Evolutionary conservation across 2,329 filamentous ascomycete genomes (phyloP), one percentile per base, ranked within the genome.

Genomic region (Pseudogymnoascus sp.): DNA sequence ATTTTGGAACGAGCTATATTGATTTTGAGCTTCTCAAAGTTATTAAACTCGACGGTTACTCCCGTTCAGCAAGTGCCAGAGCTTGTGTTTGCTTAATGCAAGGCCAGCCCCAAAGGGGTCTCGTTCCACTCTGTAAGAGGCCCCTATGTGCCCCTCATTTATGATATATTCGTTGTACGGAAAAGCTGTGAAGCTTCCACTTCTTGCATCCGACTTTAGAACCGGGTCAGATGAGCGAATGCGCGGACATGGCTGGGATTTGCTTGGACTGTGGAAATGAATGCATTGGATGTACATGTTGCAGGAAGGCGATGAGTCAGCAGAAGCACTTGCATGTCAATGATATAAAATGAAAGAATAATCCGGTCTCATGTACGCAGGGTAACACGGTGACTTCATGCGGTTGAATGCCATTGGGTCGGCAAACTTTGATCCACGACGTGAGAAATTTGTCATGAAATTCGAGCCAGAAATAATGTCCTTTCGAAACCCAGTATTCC

Each of bases 111-210:
- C 25, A 53, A 53, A 53, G 25, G 46, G 25, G 46, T 7, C n/a
- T 53, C n/a, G 46, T 53, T 53, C 46, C 25, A 53, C 46, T 31
- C n/a, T 31, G n/a, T 12, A 53, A 31, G 46, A 53, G 46, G 9
- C 25, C 46, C 25, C 9, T 53, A 53, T 53, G 46, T 31, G 46
- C n/a, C 46, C 25, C 46, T 31, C 46, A 53, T 34, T 31, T 31
- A 53, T 53, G 46, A 53, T 31, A 53, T 53, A 53, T 53, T 53
- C 25, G 46, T 53, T 53, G 46, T 53, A 53, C 46, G 25, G 46
- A 23, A 53, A 53, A 34, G 46, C n/a, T 53, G 46, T 53, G 46
- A 53, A 53, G 46, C 46, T 53, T 53, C 46, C 46, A 5, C 46
- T 14, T 53, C 25, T 53, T 53, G 25, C 46, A 53, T 53, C n/a